Evolutionary conservation across 495 filamentous ascomycete genomes (phyloP), one percentile per base, ranked within the genome.

Genomic region (Cetradonia linearis): DNA sequence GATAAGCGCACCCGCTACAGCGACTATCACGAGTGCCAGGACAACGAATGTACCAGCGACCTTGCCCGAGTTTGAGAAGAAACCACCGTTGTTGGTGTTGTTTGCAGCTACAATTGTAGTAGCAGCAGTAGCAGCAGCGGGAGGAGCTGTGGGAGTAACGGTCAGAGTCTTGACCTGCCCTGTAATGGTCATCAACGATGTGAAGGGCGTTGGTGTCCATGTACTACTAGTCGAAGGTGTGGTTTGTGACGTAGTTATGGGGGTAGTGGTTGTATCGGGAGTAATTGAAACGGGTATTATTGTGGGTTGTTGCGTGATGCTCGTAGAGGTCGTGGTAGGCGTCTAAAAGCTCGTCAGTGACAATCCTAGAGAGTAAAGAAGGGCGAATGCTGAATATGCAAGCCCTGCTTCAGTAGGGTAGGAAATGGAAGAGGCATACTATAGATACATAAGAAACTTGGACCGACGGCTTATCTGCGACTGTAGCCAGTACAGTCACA

Each of bases 81-180:
- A 68, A 8, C 67, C 63, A 20, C 46, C 46, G n/a, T 40, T 34
- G 4, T 38, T 60, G 18, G 30, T 46, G 63, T 46, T 72, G 70
- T 55, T 72, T 70, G 62, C 70, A 70, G 50, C 73, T 60, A 27
- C 65, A 60, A 52, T 66, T 68, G 54, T 66, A 55, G 59, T 67
- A 59, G 58, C 59, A 37, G 20, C 59, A 59, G 58, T 58, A 37
- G 20, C 59, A 56, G 48, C 49, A 55, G 50, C 59, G 49, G 65
- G 62, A 47, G 76, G 57, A 23, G 61, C 59, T 0, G 79, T 70
- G 5, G 72, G 76, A 27, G 72, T 71, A 55, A 79, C 66, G 1
- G 80, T 83, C 37, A 83, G 68, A 2, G 81, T 84, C 63, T 74
- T 73, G 4, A 79, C 69, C 56, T 74, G 69, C 3, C 76, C 76